Base-by-base conservation (phyloP, 1,284 basidiomycete species). In the Heterobasidion parviporum region DNA sequence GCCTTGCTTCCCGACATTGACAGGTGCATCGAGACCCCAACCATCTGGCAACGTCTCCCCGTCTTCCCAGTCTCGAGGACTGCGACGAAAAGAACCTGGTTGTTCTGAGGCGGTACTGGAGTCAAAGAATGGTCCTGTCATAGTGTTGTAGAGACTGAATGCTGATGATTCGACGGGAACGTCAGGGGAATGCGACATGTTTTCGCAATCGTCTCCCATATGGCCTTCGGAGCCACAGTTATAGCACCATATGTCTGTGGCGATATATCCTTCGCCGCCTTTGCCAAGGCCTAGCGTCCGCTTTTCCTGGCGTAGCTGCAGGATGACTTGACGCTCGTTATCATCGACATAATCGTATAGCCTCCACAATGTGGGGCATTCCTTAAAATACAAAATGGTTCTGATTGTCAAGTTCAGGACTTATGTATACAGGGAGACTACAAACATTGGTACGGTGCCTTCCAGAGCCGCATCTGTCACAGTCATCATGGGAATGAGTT, bases 321-420 rank as follows among this genome's bases (percentile, higher is more conserved):
- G 66, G n/a, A 77, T 78, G 3, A 66, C 61, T 6, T 71, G 67
- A 33, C 83, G 80, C 36, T 82, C 83, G 2, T 76, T 75, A 6
- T 79, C 76, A 2, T 76, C 74, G 49, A 86, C 74, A 64, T 95
- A 96, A 33, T 84, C 78, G 65, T 97, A 97, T 57, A 93, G 74
- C 46, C 94, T 78, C 94, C 94, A 97, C 49, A 91, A 71, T 0
- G 87, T 88, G 1, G 92, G 91, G 61, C 94, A 97, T 74, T 89
- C 88, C 86, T 94, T 48, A 5, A 38, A 56, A 41, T 10, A 7
- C n/a, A 26, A 41, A 6, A 57, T 56, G 43, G 50, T 45, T 54
- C 12, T 15, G 36, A 53, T 32, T 16, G 36, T 32, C 34, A 52
- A 38, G 26, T 20, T 32, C 53, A 38, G 35, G 58, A 53, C 26